Percentiles rank a stretch among this genome's conserved stretches.
Evolutionary conservation across 1,284 basidiomycete species (phyloP).

Genomic region (Ganoderma meredithae): DNA sequence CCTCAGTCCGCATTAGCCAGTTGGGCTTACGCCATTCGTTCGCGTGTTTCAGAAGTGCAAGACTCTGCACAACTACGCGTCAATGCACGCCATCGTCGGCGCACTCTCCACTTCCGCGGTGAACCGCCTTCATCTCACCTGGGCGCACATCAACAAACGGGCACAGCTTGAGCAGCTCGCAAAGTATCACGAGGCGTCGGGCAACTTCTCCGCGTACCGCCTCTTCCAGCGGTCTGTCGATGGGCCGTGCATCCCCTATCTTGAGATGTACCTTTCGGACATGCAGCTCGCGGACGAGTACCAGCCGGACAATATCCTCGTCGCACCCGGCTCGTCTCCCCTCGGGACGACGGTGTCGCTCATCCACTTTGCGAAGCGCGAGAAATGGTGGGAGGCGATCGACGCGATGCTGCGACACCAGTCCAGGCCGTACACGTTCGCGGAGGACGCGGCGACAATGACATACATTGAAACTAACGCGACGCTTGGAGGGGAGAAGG

Average conservation of each 20-base stretch:
- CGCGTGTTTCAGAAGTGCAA: slow-evolving; percentile 63
- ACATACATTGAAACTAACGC: slow-evolving; percentile 58
- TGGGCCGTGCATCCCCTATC: slow-evolving; percentile 72
- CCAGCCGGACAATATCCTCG: slow-evolving; percentile 49
- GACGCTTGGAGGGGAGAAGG: slow-evolving; percentile 47
- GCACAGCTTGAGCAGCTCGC: slow-evolving; percentile 58
- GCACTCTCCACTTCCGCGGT: slow-evolving; percentile 68
- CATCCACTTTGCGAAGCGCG: slow-evolving; percentile 63
- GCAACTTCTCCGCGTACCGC: slow-evolving; percentile 66
- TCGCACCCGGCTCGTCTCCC: slow-evolving; percentile 29
- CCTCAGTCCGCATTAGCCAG: background rate
- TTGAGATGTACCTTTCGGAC: slow-evolving; percentile 68
- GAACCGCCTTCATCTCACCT: slow-evolving; percentile 66
- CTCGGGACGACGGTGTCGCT: slow-evolving; percentile 39
- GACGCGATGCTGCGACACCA: slow-evolving; percentile 67
- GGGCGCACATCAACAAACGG: slow-evolving; percentile 65
- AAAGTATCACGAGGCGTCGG: slow-evolving; percentile 63
- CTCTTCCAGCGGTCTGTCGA: slow-evolving; percentile 55
- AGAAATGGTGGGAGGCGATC: slow-evolving; percentile 63
- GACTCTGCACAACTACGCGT: slow-evolving; percentile 68
- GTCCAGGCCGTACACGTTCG: slow-evolving; percentile 55
- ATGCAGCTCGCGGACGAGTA: slow-evolving; percentile 64
- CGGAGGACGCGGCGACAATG: slow-evolving; percentile 54
- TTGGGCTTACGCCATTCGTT: slow-evolving; percentile 15
- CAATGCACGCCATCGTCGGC: slow-evolving; percentile 70